Evolutionary conservation across 2,329 filamentous ascomycete genomes (phyloP), one percentile per base, ranked within the genome.

Genomic region (Cladosporium velox): DNA sequence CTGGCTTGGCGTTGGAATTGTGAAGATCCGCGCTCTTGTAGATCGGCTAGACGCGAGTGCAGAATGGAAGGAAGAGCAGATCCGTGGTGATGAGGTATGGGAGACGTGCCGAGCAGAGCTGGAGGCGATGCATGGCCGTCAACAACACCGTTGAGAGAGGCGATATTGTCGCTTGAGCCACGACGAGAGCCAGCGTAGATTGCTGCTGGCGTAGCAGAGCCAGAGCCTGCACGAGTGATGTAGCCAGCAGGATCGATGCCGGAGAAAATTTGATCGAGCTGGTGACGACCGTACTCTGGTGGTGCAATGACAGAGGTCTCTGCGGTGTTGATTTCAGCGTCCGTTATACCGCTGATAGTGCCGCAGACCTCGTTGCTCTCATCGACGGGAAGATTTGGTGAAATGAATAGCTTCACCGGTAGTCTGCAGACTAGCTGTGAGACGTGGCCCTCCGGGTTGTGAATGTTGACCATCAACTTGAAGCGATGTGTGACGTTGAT

Each of bases 401-500:
- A 99, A 71, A 98, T 97, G 79, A 97, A 97, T 47, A 99, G 89
- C 64, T 92, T 92, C 18, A 98, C 87, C 1, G 95, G 93, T 35
- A 98, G 87, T 51, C 93, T 95, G 57, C 94, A 94, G 62, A 94
- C 90, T 62, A 97, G 87, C 85, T 98, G 94, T 65, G 93, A 97
- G 65, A 93, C 86, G 75, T 98, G 95, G 0, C 93, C 94, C 76
- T 99, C 95, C 0, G 95, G 94, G 73, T 99, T 98, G 78, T 93
- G 90, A 47, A 99, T 86, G 57, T 94, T 92, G 67, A 98, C 90
- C 59, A 92, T 92, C 74, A 98, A 86, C 81, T 94, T 94, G 71
- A 98, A 85, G 80, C 96, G 96, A 79, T 99, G 95, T 65, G 92
- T 87, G 62, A 98, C 86, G 78, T 95, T 97, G 80, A 99, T 96